Conservation (phyloP, 1,284 basidiomycete species). For the Trametes polyzona region DNA sequence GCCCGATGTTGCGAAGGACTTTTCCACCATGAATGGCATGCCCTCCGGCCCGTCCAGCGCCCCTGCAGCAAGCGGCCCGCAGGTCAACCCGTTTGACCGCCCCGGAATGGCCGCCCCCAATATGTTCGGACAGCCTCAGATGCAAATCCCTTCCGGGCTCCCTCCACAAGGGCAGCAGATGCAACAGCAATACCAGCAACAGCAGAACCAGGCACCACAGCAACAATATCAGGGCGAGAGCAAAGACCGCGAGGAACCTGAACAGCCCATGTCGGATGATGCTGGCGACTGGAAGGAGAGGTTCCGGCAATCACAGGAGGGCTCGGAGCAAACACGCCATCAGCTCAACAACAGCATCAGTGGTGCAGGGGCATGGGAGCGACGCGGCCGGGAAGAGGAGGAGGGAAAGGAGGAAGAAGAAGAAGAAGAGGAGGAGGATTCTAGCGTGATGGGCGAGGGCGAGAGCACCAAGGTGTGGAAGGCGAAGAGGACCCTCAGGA, state of each 20-base stretch:
- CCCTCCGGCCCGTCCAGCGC: conserved; percentile 55
- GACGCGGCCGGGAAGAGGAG: conserved; percentile 51
- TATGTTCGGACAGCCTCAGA: conserved; percentile 44
- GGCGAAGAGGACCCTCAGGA: conserved; percentile 81
- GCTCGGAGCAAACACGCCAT: conserved; percentile 42
- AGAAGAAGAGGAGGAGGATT: conserved; percentile 53
- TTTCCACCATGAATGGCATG: conserved; percentile 66
- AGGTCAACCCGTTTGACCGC: conserved; percentile 54
- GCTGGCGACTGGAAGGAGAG: conserved; percentile 82
- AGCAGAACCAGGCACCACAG: conserved; percentile 26
- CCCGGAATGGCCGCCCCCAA: conserved; percentile 47
- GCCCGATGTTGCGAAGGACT: conserved; percentile 76
- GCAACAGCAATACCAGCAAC: conserved; percentile 28
- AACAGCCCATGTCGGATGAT: conserved; percentile 76
- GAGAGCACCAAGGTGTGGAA: conserved; percentile 82
- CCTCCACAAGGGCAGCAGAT: conserved; percentile 26
- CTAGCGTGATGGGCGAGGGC: conserved; percentile 63
- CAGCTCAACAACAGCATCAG: conserved; percentile 32
- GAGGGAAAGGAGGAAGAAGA: conserved; percentile 50
- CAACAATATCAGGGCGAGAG: conserved; percentile 35
- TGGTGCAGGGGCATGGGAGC: conserved; percentile 45
- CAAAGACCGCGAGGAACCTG: conserved; percentile 54
- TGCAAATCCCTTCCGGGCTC: conserved; percentile 30
- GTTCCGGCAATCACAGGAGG: conserved; percentile 64
- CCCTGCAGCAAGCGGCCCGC: conserved; percentile 47